Conservation (phyloP, 306 rosid species). For the Trifolium fragiferum region DNA sequence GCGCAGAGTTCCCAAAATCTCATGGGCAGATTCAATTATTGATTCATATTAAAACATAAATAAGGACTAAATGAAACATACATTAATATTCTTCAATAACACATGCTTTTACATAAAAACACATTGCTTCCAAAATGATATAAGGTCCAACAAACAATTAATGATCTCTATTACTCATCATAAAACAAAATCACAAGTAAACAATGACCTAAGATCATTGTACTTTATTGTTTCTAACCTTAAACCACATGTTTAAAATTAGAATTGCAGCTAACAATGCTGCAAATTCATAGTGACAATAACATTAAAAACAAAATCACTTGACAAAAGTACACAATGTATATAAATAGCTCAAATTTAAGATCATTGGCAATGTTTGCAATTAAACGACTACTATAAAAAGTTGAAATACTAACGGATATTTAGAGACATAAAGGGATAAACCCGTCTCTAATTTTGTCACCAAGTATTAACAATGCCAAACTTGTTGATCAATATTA, state of each 20-base stretch:
- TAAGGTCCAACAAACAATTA: constrained; percentile 5
- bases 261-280: constrained; percentile 46
- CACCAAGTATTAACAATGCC: background rate
- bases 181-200: constrained; percentile 41
- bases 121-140: constrained; percentile 25
- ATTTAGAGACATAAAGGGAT: background rate
- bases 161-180: constrained; percentile 7
- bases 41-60: background rate
- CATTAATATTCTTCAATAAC: constrained; percentile 26
- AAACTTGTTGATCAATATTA: background rate
- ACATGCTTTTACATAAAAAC: constrained; percentile 22
- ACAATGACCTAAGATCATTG: constrained; percentile 37
- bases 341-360: constrained; percentile 23
- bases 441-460: background rate
- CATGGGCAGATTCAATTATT: background rate
- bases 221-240: constrained; percentile 46
- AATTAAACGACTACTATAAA: background rate
- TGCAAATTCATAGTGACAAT: constrained; percentile 36
- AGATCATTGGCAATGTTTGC: background rate
- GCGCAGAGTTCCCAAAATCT: no score
- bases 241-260: constrained; percentile 32
- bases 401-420: background rate
- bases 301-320: constrained; percentile 1
- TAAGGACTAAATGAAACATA: background rate
- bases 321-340: background rate